Percentiles rank a stretch among this genome's conserved stretches.
Conservation (phyloP, 768 basidiomycete species). For the Xerocomus potaroensis region DNA sequence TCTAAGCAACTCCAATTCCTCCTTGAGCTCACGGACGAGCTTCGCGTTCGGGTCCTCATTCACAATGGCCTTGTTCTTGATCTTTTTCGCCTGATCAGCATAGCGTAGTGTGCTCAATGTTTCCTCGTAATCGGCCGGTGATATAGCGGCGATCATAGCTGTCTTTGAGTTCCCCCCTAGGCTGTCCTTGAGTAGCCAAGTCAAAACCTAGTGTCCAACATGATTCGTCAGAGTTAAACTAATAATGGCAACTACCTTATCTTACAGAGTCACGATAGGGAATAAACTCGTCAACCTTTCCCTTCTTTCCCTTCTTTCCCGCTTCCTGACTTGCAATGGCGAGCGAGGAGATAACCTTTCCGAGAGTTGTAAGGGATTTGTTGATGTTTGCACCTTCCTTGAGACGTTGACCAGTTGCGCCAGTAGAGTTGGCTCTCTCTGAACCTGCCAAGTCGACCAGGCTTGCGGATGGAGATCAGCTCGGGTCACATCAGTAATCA, state of each 20-base stretch:
- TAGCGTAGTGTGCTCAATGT: constrained; percentile 95
- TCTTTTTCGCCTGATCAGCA: constrained; percentile 99
- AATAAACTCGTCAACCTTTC: constrained; percentile 86
- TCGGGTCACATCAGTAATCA: not conserved
- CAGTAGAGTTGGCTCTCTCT: constrained; percentile 95
- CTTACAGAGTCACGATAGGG: constrained; percentile 96
- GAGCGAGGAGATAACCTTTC: constrained; percentile 93
- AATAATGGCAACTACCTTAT: not conserved
- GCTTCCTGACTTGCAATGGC: constrained; percentile 55
- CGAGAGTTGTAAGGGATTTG: constrained; percentile 95
- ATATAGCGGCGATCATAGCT: constrained; percentile 98
- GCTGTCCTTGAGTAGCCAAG: constrained; percentile 98
- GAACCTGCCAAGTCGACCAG: constrained; percentile 96
- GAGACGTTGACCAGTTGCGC: constrained; percentile 91
- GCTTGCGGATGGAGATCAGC: constrained; percentile 36
- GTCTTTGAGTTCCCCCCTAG: constrained; percentile 97
- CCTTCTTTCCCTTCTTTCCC: constrained; percentile 84
- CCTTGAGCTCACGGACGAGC: constrained; percentile 97
- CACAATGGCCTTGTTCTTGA: constrained; percentile 98
- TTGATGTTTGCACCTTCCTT: constrained; percentile 99
- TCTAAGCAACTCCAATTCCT: constrained; percentile 91
- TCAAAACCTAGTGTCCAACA: constrained; percentile 63
- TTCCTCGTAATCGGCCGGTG: constrained; percentile 98
- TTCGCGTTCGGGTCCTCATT: constrained; percentile 99
- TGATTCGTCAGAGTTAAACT: constrained; percentile 6